phyloP scores from a whole-genome alignment of 2,329 filamentous ascomycete genomes.

The Achaetomium macrosporum region DNA sequence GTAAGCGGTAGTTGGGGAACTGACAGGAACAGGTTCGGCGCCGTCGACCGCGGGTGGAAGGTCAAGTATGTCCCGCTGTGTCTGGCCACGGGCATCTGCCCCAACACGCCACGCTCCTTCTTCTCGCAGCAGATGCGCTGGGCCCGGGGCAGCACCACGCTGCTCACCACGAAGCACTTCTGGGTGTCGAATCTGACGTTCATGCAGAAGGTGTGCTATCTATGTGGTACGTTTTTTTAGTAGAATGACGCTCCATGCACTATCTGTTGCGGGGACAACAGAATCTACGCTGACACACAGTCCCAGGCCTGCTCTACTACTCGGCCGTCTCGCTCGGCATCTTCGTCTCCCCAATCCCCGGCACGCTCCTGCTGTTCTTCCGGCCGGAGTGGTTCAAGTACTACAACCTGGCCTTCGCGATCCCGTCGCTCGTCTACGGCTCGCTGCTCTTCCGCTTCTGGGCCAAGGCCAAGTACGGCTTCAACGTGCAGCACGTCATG shows the following conservation, averaged over 20 bases:
- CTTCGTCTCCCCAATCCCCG: constrained; percentile 37
- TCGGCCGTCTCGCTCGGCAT: constrained; percentile 35
- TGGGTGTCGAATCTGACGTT: constrained; percentile 34
- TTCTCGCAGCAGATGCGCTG: constrained; percentile 41
- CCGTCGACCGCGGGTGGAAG: constrained; percentile 38
- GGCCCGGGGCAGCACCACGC: constrained; percentile 36
- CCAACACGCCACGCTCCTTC: constrained; percentile 37
- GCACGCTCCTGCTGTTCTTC: constrained; percentile 35
- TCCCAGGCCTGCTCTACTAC: constrained; percentile 34
- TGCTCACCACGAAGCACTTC: constrained; percentile 37
- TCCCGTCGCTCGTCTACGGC: constrained; percentile 36
- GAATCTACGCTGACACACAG: no score
- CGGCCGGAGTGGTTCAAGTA: constrained; percentile 38
- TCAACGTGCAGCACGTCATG: constrained; percentile 39
- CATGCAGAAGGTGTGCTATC: constrained; percentile 38
- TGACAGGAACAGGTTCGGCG: constrained; percentile 30
- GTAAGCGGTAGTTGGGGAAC: neutral
- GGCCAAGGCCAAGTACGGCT: constrained; percentile 36
- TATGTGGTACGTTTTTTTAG: constrained; percentile 29
- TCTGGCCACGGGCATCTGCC: constrained; percentile 38
- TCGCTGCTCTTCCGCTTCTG: constrained; percentile 35
- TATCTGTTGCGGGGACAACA: no score
- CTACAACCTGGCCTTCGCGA: constrained; percentile 39
- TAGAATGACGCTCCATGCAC: neutral
- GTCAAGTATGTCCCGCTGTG: constrained; percentile 38